These are phyloP conservation scores for Lentinula boryana DNA, from an alignment of 768 basidiomycete genomes.

Conservation along the genomic window DNA sequence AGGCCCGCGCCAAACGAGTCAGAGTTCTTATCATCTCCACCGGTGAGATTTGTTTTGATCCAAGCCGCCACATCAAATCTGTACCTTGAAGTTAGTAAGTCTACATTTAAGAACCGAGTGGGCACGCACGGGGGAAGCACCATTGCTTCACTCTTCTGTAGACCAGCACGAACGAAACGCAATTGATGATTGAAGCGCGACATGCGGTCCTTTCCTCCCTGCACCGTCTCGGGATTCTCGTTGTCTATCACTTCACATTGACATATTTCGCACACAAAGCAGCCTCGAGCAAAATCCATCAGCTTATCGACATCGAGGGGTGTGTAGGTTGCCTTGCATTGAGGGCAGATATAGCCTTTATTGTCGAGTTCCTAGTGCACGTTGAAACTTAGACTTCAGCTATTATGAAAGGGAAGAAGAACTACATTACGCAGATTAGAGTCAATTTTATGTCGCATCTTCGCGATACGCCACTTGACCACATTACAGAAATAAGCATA, in stretches of 20 bases:
- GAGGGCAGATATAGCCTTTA: constrained; percentile 95
- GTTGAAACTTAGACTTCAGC: background rate
- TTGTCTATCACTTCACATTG: constrained; percentile 84
- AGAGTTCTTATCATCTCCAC: constrained; percentile 54
- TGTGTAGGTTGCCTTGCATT: constrained; percentile 78
- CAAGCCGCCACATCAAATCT: constrained; percentile 82
- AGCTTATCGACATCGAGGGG: constrained; percentile 82
- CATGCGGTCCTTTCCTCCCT: constrained; percentile 91
- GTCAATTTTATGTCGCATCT: constrained; percentile 89
- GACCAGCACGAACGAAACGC: constrained; percentile 77
- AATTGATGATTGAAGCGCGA: constrained; percentile 91
- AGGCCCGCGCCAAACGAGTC: constrained; percentile 49
- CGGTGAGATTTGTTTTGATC: constrained; percentile 69
- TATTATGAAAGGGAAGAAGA: background rate
- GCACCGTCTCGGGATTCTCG: constrained; percentile 80
- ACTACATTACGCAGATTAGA: constrained; percentile 79
- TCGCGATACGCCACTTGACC: constrained; percentile 94
- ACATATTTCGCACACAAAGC: constrained; percentile 86
- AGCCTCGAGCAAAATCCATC: constrained; percentile 61
- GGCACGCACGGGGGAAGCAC: constrained; percentile 69
- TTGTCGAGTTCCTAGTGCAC: constrained; percentile 80
- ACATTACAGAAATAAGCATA: constrained; percentile 95
- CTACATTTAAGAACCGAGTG: background rate
- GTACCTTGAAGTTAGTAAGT: constrained; percentile 4
- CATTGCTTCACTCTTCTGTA: constrained; percentile 88